A percentile compares a stretch with the other conserved stretches of the same genome.
Conservation (phyloP, 2,329 filamentous ascomycete genomes). For the Macrophomina phaseolina region DNA sequence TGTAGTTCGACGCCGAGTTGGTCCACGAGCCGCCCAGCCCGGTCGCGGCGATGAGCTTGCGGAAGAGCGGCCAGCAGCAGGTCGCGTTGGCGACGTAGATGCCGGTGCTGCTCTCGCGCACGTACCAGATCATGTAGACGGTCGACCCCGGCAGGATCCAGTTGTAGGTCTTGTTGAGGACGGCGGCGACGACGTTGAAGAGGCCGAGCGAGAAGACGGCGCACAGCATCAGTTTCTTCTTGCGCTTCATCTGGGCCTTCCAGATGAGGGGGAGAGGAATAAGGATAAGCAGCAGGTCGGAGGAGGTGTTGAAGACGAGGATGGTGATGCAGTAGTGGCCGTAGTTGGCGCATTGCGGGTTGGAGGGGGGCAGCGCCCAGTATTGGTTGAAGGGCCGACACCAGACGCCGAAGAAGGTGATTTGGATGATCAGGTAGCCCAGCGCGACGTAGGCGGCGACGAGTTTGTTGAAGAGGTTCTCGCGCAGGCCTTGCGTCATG, state of each 20-base stretch:
- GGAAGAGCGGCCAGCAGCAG: constrained; percentile 55
- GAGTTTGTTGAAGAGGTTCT: constrained; percentile 28
- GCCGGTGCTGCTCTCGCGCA: constrained; percentile 55
- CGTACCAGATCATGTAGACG: constrained; percentile 57
- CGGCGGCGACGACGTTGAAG: constrained; percentile 55
- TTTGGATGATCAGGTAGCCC: constrained; percentile 29
- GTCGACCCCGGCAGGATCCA: constrained; percentile 52
- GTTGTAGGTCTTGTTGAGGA: constrained; percentile 57
- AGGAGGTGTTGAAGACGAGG: constrained; percentile 31
- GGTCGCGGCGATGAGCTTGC: constrained; percentile 41
- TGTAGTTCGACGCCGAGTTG: not conserved
- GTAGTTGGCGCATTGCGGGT: constrained; percentile 30
- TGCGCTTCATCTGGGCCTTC: constrained; percentile 26
- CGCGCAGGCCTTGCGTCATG: constrained; percentile 22
- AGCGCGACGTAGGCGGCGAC: constrained; percentile 28
- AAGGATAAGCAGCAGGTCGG: constrained; percentile 29
- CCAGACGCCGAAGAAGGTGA: constrained; percentile 30
- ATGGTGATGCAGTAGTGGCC: constrained; percentile 30
- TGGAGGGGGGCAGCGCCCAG: constrained; percentile 29
- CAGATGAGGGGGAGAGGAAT: constrained; percentile 30
- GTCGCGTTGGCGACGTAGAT: constrained; percentile 57
- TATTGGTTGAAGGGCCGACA: constrained; percentile 32
- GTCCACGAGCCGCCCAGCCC: constrained; percentile 6
- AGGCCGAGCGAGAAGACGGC: constrained; percentile 54
- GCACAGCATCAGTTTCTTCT: constrained; percentile 27